Percentiles rank a stretch among this genome's conserved stretches.
Conservation (phyloP, 2,329 filamentous ascomycete genomes). For the Fusarium lyarnte region DNA sequence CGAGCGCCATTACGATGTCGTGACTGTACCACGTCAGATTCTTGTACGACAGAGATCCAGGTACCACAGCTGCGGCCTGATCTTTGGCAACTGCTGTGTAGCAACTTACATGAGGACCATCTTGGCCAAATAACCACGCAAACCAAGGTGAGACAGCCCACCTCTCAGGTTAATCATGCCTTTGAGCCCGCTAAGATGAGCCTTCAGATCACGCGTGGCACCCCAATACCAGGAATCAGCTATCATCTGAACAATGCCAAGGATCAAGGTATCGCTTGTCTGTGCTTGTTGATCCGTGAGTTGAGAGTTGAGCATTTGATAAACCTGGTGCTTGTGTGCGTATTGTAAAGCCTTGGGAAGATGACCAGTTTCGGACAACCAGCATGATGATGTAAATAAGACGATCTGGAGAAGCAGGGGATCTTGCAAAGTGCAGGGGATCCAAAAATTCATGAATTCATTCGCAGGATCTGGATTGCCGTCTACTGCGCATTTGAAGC, state of each 20-base stretch:
- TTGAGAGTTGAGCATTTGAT: conserved; percentile 58
- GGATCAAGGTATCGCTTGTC: conserved; percentile 58
- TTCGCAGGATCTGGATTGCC: conserved; percentile 57
- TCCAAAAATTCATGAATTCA: conserved; percentile 58
- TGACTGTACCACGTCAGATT: conserved; percentile 47
- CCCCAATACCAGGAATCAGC: conserved; percentile 66
- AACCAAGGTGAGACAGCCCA: conserved; percentile 56
- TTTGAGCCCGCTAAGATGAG: conserved; percentile 58
- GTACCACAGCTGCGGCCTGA: not conserved
- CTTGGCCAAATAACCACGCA: conserved; percentile 59
- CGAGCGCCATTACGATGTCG: conserved; percentile 59
- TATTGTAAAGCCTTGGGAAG: conserved; percentile 55
- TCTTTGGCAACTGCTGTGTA: not conserved
- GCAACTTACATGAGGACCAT: conserved; percentile 58
- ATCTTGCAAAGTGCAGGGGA: conserved; percentile 60
- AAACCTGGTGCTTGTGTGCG: conserved; percentile 55
- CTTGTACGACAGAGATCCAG: not conserved
- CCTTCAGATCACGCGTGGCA: conserved; percentile 54
- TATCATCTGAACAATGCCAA: conserved; percentile 59
- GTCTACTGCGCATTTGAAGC: conserved; percentile 62
- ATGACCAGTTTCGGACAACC: conserved; percentile 60
- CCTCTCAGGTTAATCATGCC: conserved; percentile 60
- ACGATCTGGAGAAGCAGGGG: conserved; percentile 59
- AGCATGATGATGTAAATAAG: conserved; percentile 62
- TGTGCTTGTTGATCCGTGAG: conserved; percentile 50